Conservation (phyloP, 2,329 filamentous ascomycete genomes). For the Neofusicoccum sp. region DNA sequence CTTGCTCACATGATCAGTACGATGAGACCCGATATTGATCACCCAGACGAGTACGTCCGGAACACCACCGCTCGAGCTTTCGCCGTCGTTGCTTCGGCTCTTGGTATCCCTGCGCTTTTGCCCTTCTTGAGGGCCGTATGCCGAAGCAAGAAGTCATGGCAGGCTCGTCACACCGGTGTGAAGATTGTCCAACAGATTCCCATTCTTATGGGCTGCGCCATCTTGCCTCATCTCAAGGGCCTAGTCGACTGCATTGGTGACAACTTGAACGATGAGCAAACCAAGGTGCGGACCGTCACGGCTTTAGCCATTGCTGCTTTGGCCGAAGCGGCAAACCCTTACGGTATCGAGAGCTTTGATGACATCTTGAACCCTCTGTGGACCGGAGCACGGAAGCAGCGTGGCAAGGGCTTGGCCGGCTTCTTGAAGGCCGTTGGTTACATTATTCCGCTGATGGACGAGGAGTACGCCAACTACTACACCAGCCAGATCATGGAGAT, state of each 20-base stretch:
- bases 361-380: conserved; percentile 95
- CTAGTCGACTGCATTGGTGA: conserved; percentile 95
- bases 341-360: conserved; percentile 98
- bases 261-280: conserved; percentile 95
- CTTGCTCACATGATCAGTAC: conserved; percentile 99
- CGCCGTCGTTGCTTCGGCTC: conserved; percentile 91
- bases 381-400: conserved; percentile 93
- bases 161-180: conserved; percentile 94
- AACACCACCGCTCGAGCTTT: conserved; percentile 98
- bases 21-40: conserved; percentile 98
- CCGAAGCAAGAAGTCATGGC: conserved; percentile 98
- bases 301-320: conserved; percentile 91
- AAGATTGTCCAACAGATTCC: conserved; percentile 99
- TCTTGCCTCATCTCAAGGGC: conserved; percentile 91
- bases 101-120: conserved; percentile 91
- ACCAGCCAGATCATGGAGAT: conserved; percentile 99
- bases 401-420: conserved; percentile 90
- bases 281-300: conserved; percentile 95
- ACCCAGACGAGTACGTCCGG: conserved; percentile 95
- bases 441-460: conserved; percentile 98
- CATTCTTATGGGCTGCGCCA: conserved; percentile 96
- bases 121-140: conserved; percentile 95
- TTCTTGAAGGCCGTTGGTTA: conserved; percentile 97
- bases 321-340: conserved; percentile 94
- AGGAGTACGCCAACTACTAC: conserved; percentile 99